Evolutionary conservation across 2,329 filamentous ascomycete genomes (phyloP), one percentile per base, ranked within the genome.

Genomic region (Colletotrichum brevisporum): DNA sequence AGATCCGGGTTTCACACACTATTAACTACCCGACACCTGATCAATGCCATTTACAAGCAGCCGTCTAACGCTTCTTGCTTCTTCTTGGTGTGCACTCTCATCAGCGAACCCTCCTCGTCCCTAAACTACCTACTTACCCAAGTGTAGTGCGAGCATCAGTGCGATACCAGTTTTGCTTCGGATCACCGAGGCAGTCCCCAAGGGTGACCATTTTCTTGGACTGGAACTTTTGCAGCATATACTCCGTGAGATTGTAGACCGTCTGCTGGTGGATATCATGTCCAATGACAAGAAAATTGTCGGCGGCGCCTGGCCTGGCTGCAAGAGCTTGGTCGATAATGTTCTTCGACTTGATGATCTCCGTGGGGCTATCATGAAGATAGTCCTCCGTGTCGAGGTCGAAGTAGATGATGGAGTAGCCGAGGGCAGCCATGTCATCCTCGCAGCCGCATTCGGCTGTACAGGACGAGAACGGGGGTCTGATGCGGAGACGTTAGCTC

Each of bases 141-240:
- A 67, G 47, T 5, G 67, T 69, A 8, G 63, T 69, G 45, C 56
- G 55, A 18, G 56, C 41, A 18, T 69, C 63, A 31, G 58, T 36
- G 26, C 84, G 82, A 74, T 88, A 87, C 86, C 85, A 87, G 69
- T 81, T 79, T 54, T 77, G 80, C 12, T 74, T 73, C 6, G 84
- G 76, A 71, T 87, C 84, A 13, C 82, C 83, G 27, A 88, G 76
- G 73, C 85, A 88, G 66, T 86, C 79, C 2, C 85, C 86, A 12
- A 86, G 81, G 9, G 84, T 84, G 48, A 86, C 84, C 58, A 78
- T 78, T 2, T 83, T 83, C 52, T 81, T 78, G 15, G 69, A 69
- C 48, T 78, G 75, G 39, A 86, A 76, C 45, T 75, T 76, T 16
- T 72, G 61, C 18, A 82, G 72, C 63, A 82, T 75, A 67, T 79